Evolutionary conservation across 208 protist species (phyloP), one percentile per base, ranked within the genome.

Genomic region (Wallacemonas sp.): DNA sequence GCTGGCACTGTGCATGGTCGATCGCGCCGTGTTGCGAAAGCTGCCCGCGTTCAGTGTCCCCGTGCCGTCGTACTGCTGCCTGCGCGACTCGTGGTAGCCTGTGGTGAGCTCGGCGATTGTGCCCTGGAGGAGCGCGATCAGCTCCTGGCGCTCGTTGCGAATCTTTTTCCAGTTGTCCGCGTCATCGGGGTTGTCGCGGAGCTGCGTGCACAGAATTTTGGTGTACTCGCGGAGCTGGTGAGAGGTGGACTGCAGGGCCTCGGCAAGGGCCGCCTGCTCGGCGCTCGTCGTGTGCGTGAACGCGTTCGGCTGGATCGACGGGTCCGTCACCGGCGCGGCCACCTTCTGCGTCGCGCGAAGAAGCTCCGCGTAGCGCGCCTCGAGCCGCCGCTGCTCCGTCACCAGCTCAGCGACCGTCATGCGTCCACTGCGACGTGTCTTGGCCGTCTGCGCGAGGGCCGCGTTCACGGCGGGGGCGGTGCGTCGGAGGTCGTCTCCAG

Each of bases 111-210:
- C 93, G 25, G 75, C 68, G 20, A 92, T 55, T 23, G 79, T 77
- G 18, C 62, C 61, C 45, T 80, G 69, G 52, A 97, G 74, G 32
- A 97, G 65, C 46, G 70, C 66, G 45, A 86, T 93, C 28, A 97
- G 78, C 67, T 97, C 93, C 16, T 66, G 42, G 1, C 93, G 75
- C 69, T 92, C 93, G 65, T 92, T 95, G 44, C 70, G 70, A 42
- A 97, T 76, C 72, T 97, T 97, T 28, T 79, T 79, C 91, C 93
- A 97, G 81, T 97, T 97, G 71, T 97, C 89, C 16, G 65, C 54
- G 64, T 97, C 93, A 64, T 97, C 93, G 11, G 93, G 93, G 70
- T 95, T 95, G 61, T 97, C 93, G 42, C 89, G 87, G 14, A 97
- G 89, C 68, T 94, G 89, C 39, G 82, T 87, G 75, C 84, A 94